Percentiles rank a stretch among this genome's conserved stretches.
Evolutionary conservation across 169 alveolate genomes (phyloP).

Genomic region (Plasmodium gallinaceum): DNA sequence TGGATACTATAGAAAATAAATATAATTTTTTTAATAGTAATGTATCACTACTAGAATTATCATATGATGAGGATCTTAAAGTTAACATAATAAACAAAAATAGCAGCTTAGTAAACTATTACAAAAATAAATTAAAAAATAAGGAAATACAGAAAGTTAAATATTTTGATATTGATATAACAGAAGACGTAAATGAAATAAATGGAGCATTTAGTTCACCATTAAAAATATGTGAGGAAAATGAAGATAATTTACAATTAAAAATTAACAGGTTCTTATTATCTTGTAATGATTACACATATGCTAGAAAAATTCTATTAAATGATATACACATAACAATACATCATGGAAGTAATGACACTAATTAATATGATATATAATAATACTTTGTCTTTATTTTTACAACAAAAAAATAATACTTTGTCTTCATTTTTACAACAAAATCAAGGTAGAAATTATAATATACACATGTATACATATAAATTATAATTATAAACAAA

Average conservation of each 20-base stretch:
- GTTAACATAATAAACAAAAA: constrained; percentile 49
- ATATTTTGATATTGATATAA: constrained; percentile 73
- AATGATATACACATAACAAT: constrained; percentile 40
- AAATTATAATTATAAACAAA: too few relatives aligned
- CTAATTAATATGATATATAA: neutral
- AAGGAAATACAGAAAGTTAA: constrained; percentile 23
- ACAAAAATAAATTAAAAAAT: constrained; percentile 25
- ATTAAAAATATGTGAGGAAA: constrained; percentile 12
- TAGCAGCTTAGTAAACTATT: constrained; percentile 14
- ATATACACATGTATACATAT: too few relatives aligned
- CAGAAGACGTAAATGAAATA: constrained; percentile 47
- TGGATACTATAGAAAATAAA: neutral
- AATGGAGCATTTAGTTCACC: constrained; percentile 43
- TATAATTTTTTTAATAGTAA: constrained; percentile 5
- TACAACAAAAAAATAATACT: neutral
- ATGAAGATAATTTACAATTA: constrained; percentile 35
- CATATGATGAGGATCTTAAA: constrained; percentile 43
- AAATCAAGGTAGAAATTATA: too few relatives aligned
- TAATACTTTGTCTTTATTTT: neutral
- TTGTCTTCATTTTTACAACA: neutral
- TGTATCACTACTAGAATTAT: constrained; percentile 33
- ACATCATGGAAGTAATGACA: neutral
- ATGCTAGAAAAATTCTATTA: constrained; percentile 26
- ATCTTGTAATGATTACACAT: constrained; percentile 1
- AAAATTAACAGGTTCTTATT: constrained; percentile 33